Evolutionary conservation across 257 asterid genomes (phyloP).

Genomic region (Salvia miltiorrhiza): DNA sequence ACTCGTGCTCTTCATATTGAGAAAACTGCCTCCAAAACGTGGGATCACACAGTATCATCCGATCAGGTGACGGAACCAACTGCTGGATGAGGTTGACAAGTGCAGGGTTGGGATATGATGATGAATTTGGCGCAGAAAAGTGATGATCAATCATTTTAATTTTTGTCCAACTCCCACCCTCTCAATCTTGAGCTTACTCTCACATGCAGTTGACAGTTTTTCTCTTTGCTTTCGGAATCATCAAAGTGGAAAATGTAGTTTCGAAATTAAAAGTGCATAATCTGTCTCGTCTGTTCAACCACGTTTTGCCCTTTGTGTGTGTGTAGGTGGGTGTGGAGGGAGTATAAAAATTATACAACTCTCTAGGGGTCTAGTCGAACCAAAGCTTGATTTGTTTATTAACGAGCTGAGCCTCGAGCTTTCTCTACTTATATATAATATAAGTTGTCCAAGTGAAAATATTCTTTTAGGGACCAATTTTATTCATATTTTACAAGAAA

Average conservation of each 20-base stretch:
- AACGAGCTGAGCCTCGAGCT: no score
- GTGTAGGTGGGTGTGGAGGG: not conserved
- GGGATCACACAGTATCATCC: slow-evolving; percentile 92
- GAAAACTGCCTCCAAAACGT: slow-evolving; percentile 95
- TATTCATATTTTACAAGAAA: no score
- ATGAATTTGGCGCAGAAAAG: slow-evolving; percentile 9
- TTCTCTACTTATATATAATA: no score
- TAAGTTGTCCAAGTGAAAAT: no score
- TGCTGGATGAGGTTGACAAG: not conserved
- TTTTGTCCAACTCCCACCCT: not conserved
- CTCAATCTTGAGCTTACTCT: slow-evolving; percentile 12
- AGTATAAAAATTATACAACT: not conserved
- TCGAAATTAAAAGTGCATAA: slow-evolving; percentile 19
- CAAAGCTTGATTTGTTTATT: no score
- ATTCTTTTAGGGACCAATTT: no score
- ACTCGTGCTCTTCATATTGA: slow-evolving; percentile 88
- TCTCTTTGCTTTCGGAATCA: not conserved
- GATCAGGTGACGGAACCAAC: slow-evolving; percentile 46
- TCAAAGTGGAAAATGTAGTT: slow-evolving; percentile 21
- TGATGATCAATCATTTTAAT: not conserved
- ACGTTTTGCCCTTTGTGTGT: not conserved
- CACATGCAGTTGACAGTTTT: not conserved
- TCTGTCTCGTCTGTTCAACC: not conserved
- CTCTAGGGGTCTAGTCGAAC: not conserved
- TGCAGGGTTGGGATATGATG: not conserved